Percentiles rank a stretch among this genome's conserved stretches.
phyloP scores from a whole-genome alignment of 1,139 yeast genomes.

The Pichia sp. region DNA sequence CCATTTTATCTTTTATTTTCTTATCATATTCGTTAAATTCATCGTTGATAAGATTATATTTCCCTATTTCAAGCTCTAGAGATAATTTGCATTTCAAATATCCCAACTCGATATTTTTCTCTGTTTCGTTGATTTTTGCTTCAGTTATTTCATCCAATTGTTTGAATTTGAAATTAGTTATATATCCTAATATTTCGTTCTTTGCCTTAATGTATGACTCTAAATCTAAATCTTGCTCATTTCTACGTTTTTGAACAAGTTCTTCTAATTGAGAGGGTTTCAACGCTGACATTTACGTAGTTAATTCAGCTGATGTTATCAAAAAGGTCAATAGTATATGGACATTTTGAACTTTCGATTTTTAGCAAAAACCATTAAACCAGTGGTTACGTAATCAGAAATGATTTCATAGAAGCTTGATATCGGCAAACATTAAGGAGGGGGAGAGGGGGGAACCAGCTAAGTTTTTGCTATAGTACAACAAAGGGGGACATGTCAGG shows the following conservation, averaged over 20 bases:
- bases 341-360: too few relatives aligned
- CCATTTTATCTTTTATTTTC: slow-evolving; percentile 12
- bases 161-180: slow-evolving; percentile 11
- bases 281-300: not conserved
- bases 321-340: too few relatives aligned
- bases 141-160: slow-evolving; percentile 3
- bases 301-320: too few relatives aligned
- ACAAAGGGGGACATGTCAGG: too few relatives aligned
- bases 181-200: slow-evolving; percentile 12
- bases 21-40: slow-evolving; percentile 16
- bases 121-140: slow-evolving; percentile 13
- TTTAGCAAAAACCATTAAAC: too few relatives aligned
- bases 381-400: too few relatives aligned
- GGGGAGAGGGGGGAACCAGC: too few relatives aligned
- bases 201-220: slow-evolving; percentile 18
- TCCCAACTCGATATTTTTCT: slow-evolving; percentile 10
- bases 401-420: too few relatives aligned
- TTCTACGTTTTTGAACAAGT: slow-evolving; percentile 22
- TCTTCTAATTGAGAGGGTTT: slow-evolving; percentile 8
- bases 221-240: slow-evolving; percentile 22
- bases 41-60: slow-evolving; percentile 7
- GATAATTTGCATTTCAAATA: slow-evolving; percentile 14
- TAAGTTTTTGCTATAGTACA: too few relatives aligned
- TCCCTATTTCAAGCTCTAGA: slow-evolving; percentile 15
- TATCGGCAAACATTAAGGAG: too few relatives aligned